A percentile compares a stretch with the other conserved stretches of the same genome.
Conservation (phyloP, 495 filamentous ascomycete species). For the Hypoxylon perforatum region DNA sequence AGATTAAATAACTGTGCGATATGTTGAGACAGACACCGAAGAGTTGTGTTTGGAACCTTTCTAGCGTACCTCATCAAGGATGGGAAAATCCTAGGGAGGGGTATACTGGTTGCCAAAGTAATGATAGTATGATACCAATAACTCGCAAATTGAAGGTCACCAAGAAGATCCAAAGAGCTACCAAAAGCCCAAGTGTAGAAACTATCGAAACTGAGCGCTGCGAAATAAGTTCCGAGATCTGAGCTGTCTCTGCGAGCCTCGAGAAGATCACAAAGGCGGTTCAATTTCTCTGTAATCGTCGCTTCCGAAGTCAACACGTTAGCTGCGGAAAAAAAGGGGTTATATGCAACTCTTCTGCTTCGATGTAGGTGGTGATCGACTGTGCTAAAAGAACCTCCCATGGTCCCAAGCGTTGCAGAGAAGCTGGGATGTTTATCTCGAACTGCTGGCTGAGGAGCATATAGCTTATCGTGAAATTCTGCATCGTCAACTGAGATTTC, state of each 20-base stretch:
- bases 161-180: slow-evolving; percentile 1
- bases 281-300: background rate
- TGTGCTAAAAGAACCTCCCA: slow-evolving; percentile 4
- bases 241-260: background rate
- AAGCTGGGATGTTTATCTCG: slow-evolving; percentile 10
- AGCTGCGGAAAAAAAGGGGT: background rate
- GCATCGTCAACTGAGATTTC: background rate
- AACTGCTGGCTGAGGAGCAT: slow-evolving; percentile 12
- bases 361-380: slow-evolving; percentile 5
- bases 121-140: background rate
- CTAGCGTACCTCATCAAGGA: background rate
- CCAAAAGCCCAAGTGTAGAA: slow-evolving; percentile 13
- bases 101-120: background rate
- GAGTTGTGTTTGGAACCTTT: background rate
- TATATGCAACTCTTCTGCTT: slow-evolving; percentile 6
- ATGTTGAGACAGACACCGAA: background rate
- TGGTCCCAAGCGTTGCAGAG: slow-evolving; percentile 4
- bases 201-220: slow-evolving; percentile 2
- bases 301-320: slow-evolving; percentile 4
- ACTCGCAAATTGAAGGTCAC: background rate
- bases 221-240: slow-evolving; percentile 2
- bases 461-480: background rate
- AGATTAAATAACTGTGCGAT: background rate
- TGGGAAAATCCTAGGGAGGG: background rate
- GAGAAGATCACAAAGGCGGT: slow-evolving; percentile 8